Conservation (phyloP, 352 stramenopile genomes). For the Phytophthora constricta region DNA sequence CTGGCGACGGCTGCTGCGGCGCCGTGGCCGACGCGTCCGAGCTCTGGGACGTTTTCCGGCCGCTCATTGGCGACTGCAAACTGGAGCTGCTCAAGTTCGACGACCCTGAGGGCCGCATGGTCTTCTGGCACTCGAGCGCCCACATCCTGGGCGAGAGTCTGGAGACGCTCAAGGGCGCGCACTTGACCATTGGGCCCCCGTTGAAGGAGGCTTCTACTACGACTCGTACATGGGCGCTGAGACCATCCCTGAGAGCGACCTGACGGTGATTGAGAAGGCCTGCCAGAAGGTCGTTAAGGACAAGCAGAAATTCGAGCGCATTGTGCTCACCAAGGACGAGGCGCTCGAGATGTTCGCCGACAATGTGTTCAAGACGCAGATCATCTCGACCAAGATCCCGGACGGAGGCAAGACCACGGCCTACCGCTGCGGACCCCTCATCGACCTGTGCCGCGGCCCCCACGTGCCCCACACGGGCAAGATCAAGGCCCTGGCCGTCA, state of each 20-base stretch:
- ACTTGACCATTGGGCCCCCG: conserved; percentile 97
- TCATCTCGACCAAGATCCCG: conserved; percentile 97
- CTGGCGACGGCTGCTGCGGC: conserved; percentile 56
- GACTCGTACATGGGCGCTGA: conserved; percentile 98
- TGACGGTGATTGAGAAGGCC: conserved; percentile 92
- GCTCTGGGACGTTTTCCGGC: conserved; percentile 98
- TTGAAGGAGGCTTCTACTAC: conserved; percentile 98
- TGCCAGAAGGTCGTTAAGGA: conserved; percentile 95
- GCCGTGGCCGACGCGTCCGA: conserved; percentile 67
- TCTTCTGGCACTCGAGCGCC: conserved; percentile 98
- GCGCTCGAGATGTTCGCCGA: conserved; percentile 98
- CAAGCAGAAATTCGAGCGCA: conserved; percentile 98
- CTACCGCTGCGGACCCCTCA: conserved; percentile 97
- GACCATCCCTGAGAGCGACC: conserved; percentile 75
- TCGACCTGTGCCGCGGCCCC: conserved; percentile 98
- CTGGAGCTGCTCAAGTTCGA: conserved; percentile 99
- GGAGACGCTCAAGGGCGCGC: conserved; percentile 96
- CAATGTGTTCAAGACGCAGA: conserved; percentile 98
- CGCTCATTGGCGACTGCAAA: conserved; percentile 96
- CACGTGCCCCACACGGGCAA: conserved; percentile 96
- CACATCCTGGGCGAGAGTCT: conserved; percentile 98
- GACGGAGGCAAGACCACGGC: conserved; percentile 97
- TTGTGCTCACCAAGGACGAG: conserved; percentile 99
- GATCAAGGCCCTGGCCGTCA: conserved; percentile 96
- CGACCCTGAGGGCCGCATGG: conserved; percentile 94